Conservation (phyloP, 495 filamentous ascomycete genomes). For the Penicillium tannophilum region DNA sequence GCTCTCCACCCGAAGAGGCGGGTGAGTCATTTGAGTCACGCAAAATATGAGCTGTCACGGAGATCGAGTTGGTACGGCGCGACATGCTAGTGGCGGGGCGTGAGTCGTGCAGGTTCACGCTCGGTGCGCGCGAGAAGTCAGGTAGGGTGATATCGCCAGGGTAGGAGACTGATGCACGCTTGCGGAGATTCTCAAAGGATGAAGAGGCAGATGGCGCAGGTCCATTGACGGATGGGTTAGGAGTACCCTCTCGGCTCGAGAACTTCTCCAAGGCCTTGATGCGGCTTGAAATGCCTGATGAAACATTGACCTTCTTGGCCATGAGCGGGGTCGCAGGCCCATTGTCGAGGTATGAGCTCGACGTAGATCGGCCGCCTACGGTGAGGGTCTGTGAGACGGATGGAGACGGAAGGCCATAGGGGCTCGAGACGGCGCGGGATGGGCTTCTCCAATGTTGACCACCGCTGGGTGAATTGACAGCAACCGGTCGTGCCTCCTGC, state of each 20-base stretch:
- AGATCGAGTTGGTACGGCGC: slow-evolving; percentile 61
- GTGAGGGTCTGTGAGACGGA: slow-evolving; percentile 44
- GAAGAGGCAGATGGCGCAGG: slow-evolving; percentile 34
- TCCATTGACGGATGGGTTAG: slow-evolving; percentile 23
- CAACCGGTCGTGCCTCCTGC: slow-evolving; percentile 80
- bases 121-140: slow-evolving; percentile 36
- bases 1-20: slow-evolving; percentile 38
- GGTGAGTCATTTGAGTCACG: slow-evolving; percentile 52
- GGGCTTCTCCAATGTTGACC: slow-evolving; percentile 41
- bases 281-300: slow-evolving; percentile 83
- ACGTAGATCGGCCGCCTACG: slow-evolving; percentile 40
- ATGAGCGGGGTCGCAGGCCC: slow-evolving; percentile 38
- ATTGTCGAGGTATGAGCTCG: slow-evolving; percentile 37
- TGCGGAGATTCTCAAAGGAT: slow-evolving; percentile 49
- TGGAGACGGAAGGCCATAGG: slow-evolving; percentile 34
- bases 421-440: slow-evolving; percentile 55
- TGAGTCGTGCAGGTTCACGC: slow-evolving; percentile 33
- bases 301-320: slow-evolving; percentile 78
- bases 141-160: slow-evolving; percentile 24
- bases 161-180: slow-evolving; percentile 40
- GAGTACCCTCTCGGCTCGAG: slow-evolving; percentile 53
- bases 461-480: slow-evolving; percentile 72
- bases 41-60: slow-evolving; percentile 78
- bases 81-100: slow-evolving; percentile 29
- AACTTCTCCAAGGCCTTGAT: slow-evolving; percentile 85